Evolutionary conservation across 176 grass and related monocot species (phyloP).

Genomic region (Dactylis glomerata): DNA sequence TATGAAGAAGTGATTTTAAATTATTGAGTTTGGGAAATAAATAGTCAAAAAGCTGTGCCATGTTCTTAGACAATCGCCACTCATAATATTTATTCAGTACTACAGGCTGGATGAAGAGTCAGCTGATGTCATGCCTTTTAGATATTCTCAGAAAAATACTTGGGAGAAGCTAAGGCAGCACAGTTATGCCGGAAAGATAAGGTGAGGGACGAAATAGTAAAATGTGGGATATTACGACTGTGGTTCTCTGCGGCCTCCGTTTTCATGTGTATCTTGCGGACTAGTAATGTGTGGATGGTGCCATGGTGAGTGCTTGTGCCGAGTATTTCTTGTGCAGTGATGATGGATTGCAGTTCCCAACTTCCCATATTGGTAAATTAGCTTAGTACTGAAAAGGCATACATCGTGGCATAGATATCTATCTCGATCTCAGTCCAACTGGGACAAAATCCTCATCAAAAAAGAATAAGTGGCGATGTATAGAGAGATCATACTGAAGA

Average conservation of each 20-base stretch:
- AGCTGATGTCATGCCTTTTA: not conserved
- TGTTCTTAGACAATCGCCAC: not conserved
- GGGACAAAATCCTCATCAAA: not conserved
- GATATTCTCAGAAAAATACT: not conserved
- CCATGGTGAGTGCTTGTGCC: not conserved
- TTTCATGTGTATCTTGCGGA: not conserved
- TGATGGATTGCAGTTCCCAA: not conserved
- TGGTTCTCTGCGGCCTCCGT: not conserved
- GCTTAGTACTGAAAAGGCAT: not conserved
- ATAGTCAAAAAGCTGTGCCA: not conserved
- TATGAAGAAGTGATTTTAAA: not conserved
- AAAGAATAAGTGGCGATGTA: not conserved
- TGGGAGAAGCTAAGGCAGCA: not conserved
- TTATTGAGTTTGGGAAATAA: not conserved
- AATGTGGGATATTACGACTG: not conserved
- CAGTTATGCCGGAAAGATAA: not conserved
- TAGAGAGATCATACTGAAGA: constrained; percentile 13
- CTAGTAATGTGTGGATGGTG: not conserved
- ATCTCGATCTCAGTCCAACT: not conserved
- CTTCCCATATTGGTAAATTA: not conserved
- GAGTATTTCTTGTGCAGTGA: not conserved
- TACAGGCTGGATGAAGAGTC: not conserved
- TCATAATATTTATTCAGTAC: not conserved
- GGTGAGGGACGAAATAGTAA: not conserved
- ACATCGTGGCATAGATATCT: constrained; percentile 1